A percentile compares a stretch with the other conserved stretches of the same genome.
phyloP scores from a whole-genome alignment of 1,284 basidiomycete genomes.

The Cystobasidium pallidum region DNA sequence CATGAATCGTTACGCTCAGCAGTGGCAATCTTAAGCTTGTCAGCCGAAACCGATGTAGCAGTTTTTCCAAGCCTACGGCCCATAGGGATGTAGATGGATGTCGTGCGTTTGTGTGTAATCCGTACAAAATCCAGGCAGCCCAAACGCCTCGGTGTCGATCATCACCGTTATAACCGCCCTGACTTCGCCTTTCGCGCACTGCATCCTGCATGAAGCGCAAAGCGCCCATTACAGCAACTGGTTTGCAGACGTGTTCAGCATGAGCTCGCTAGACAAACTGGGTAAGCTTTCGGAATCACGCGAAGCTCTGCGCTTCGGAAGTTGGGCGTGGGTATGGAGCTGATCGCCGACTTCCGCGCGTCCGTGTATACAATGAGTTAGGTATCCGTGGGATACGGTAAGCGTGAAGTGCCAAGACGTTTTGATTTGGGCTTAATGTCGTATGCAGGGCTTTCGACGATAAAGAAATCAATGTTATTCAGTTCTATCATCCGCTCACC shows the following conservation, averaged over 20 bases:
- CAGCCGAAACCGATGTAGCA: not conserved
- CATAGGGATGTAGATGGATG: not conserved
- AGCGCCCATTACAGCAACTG: not conserved
- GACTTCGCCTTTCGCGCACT: not conserved
- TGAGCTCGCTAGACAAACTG: constrained; percentile 44
- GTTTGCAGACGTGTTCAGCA: not conserved
- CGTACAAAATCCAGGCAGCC: too few species aligned
- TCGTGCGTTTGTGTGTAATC: not conserved
- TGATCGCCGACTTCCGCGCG: constrained; percentile 27
- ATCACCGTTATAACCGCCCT: not conserved
- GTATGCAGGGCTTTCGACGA: constrained; percentile 62
- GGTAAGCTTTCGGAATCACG: not conserved
- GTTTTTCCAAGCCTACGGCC: not conserved
- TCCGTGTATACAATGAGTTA: not conserved
- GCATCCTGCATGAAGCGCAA: not conserved
- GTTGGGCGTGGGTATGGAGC: not conserved
- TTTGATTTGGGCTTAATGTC: not conserved
- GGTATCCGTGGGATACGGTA: constrained; percentile 43
- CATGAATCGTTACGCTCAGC: not conserved
- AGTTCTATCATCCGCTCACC: constrained; percentile 96
- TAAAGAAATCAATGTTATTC: constrained; percentile 90
- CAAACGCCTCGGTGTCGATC: not conserved
- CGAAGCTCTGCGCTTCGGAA: not conserved
- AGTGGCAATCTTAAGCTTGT: constrained; percentile 5
- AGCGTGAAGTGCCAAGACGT: too few species aligned